Conservation (phyloP, 371 early-diverging fungal species). For the Mucor circinelloides region DNA sequence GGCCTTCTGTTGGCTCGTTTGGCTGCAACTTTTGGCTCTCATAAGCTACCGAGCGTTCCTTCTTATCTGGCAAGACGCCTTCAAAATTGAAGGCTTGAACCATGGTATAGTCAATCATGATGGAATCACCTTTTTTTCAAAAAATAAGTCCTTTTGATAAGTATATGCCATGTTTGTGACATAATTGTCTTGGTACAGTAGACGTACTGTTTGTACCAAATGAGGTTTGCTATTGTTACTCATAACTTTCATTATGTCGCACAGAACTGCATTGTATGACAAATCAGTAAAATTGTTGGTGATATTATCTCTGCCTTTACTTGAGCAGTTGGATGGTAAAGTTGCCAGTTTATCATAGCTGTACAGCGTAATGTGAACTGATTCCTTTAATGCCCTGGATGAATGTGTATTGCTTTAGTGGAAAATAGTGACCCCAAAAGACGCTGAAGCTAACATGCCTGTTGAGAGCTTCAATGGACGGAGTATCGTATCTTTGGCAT, state of each 20-base stretch:
- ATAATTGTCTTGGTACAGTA: background rate
- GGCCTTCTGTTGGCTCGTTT: background rate
- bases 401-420: background rate
- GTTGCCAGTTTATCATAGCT: background rate
- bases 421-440: background rate
- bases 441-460: background rate
- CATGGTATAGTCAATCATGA: background rate
- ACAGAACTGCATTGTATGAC: background rate
- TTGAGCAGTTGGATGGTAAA: background rate
- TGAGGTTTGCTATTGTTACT: background rate
- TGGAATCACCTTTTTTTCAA: background rate
- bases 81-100: background rate
- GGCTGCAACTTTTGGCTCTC: background rate
- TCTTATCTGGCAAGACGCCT: background rate
- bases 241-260: background rate
- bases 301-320: background rate
- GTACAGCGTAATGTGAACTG: background rate
- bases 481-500: background rate
- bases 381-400: background rate
- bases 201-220: background rate
- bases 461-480: background rate
- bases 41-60: background rate
- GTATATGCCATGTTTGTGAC: background rate
- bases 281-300: background rate
- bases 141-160: background rate